Conservation (phyloP, 305 asterid genomes). For the Salvia sclarea region DNA sequence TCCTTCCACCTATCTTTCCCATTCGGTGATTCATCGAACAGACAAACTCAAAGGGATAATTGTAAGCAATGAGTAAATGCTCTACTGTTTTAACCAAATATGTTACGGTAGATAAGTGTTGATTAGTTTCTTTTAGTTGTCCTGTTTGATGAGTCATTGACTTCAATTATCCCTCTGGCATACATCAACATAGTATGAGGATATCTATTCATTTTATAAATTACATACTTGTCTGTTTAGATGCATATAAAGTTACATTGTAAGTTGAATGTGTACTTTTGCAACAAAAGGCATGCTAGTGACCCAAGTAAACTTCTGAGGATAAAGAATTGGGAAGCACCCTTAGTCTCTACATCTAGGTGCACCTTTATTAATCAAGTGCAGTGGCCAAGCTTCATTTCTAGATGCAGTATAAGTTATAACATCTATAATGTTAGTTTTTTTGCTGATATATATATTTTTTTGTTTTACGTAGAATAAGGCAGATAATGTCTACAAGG, state of each 20-base stretch:
- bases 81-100: constrained; percentile 24
- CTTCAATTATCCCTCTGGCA: constrained; percentile 1
- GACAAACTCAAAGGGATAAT: constrained; percentile 70
- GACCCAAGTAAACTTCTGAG: background rate
- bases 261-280: background rate
- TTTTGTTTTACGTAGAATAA: constrained; percentile 52
- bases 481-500: constrained; percentile 57
- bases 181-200: constrained; percentile 6
- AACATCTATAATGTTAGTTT: constrained; percentile 17
- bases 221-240: constrained; percentile 18
- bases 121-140: constrained; percentile 18
- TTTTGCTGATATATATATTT: constrained; percentile 32
- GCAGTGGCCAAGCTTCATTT: background rate
- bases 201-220: constrained; percentile 14
- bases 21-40: constrained; percentile 71
- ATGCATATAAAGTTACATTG: background rate
- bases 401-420: background rate
- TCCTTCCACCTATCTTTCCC: constrained; percentile 90
- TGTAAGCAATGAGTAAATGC: constrained; percentile 57
- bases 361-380: background rate
- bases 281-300: constrained; percentile 7
- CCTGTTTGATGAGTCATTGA: background rate
- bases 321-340: constrained; percentile 8
- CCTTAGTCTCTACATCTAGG: constrained; percentile 11
- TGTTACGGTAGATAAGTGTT: constrained; percentile 28